phyloP scores from a whole-genome alignment of 768 basidiomycete species.

The Candolleomyces eurysporus region DNA sequence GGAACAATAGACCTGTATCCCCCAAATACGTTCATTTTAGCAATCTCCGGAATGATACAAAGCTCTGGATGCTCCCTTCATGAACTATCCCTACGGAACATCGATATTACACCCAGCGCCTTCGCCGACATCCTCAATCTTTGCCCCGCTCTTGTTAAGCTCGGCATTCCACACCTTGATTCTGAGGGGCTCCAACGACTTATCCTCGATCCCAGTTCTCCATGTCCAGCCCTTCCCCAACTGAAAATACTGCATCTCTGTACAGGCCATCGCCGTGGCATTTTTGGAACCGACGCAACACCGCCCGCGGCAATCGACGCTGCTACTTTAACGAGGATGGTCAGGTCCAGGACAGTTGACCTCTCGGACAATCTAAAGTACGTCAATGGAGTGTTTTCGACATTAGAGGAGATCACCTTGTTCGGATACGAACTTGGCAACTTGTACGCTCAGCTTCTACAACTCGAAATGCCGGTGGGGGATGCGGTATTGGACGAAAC shows the following conservation, averaged over 20 bases:
- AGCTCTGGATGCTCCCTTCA: neutral
- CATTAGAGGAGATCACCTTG: neutral
- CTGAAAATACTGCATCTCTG: neutral
- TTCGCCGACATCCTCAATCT: neutral
- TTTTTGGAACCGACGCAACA: neutral
- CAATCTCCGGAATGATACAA: neutral
- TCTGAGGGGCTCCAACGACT: neutral
- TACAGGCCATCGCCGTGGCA: neutral
- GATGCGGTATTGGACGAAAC: neutral
- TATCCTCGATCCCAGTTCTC: neutral
- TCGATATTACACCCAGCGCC: neutral
- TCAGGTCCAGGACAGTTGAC: neutral
- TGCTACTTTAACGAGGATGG: neutral
- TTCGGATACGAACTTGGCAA: neutral
- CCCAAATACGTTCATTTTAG: neutral
- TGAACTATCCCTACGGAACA: neutral
- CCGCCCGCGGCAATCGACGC: neutral
- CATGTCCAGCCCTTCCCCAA: neutral
- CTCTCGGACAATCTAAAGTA: neutral
- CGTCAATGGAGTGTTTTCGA: too few relatives aligned
- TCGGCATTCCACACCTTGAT: neutral
- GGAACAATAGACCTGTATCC: neutral
- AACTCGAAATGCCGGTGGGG: neutral
- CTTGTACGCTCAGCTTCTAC: neutral
- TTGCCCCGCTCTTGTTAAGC: neutral